These are phyloP conservation scores for Cnidoscolus chayamansa DNA, from an alignment of 441 rosid genomes.

Conservation along the genomic window DNA sequence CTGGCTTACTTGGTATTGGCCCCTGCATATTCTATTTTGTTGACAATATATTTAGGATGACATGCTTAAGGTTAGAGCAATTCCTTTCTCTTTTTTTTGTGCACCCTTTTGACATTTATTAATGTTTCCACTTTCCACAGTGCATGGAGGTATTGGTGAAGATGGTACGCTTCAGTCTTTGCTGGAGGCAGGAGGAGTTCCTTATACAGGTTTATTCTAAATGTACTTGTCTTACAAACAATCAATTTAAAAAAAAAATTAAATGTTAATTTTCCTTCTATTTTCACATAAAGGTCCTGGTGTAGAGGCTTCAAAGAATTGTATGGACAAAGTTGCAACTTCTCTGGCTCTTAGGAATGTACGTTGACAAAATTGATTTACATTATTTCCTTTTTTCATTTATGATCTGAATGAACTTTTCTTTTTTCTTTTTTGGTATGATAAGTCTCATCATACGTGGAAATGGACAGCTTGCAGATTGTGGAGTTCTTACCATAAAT, in stretches of 20 bases:
- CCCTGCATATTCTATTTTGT: slow-evolving; percentile 1
- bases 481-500: slow-evolving; percentile 80
- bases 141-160: slow-evolving; percentile 98
- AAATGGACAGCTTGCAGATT: slow-evolving; percentile 58
- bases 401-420: slow-evolving; percentile 1
- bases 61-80: background rate
- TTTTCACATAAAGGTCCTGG: slow-evolving; percentile 71
- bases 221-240: background rate
- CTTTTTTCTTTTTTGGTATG: slow-evolving; percentile 15
- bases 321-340: slow-evolving; percentile 93
- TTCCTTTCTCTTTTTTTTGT: background rate
- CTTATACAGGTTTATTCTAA: slow-evolving; percentile 55
- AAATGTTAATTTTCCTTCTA: slow-evolving; percentile 15
- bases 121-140: slow-evolving; percentile 38
- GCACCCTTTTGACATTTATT: slow-evolving; percentile 12
- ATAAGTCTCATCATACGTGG: slow-evolving; percentile 16
- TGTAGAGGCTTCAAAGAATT: slow-evolving; percentile 66
- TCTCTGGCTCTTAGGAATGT: slow-evolving; percentile 81
- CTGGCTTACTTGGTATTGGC: background rate
- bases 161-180: slow-evolving; percentile 88
- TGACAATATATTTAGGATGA: background rate
- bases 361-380: slow-evolving; percentile 28
- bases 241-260: background rate
- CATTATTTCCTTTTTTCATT: background rate
- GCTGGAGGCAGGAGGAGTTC: slow-evolving; percentile 78